Evolutionary conservation across 495 filamentous ascomycete species (phyloP), one percentile per base, ranked within the genome.

Genomic region (Penicillium argentinense): DNA sequence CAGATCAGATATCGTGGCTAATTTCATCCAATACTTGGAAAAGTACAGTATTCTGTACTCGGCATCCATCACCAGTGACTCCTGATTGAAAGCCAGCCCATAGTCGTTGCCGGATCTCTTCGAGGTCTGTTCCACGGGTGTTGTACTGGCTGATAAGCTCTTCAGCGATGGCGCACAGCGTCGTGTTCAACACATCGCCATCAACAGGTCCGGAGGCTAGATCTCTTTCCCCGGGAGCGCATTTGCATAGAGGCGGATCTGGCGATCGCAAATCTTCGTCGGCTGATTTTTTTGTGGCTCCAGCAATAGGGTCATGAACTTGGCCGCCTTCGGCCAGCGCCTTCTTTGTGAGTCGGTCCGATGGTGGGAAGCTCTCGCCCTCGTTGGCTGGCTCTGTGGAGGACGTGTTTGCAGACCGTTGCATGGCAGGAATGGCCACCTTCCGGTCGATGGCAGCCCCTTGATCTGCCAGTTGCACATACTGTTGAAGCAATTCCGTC

Each of bases 11-110:
- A 17, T 60, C 44, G 37, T 60, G 56, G 53, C 69, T 75, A 22
- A 72, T 71, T 38, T 75, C 71, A 53, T 73, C 69, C 49, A 75
- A 33, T 28, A 75, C 65, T 47, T 72, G 63, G 30, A 75, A 73
- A 13, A 75, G 40, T 11, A 73, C 37, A 17, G 69, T 62, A 39
- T 73, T 75, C 32, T 69, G 63, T 7, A 75, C 71, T 41, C 71
- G 62, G 51, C 69, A 75, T 21, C 65, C 69, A 50, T 68, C 64
- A 8, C 66, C 66, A 21, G 55, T 27, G 7, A 45, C 33, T 22
- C 65, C 59, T 22, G 57, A 57, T 22, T 55, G 56, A 47, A 73
- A 73, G 0, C 71, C 69, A 21, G 64, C 45, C 51, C 65, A 64
- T 16, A 73, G 69, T 34, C 53, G 65, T 27, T 45, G 42, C 18